Conservation (phyloP, 805 yeast species). For the Sugiyamaella marilandica region DNA sequence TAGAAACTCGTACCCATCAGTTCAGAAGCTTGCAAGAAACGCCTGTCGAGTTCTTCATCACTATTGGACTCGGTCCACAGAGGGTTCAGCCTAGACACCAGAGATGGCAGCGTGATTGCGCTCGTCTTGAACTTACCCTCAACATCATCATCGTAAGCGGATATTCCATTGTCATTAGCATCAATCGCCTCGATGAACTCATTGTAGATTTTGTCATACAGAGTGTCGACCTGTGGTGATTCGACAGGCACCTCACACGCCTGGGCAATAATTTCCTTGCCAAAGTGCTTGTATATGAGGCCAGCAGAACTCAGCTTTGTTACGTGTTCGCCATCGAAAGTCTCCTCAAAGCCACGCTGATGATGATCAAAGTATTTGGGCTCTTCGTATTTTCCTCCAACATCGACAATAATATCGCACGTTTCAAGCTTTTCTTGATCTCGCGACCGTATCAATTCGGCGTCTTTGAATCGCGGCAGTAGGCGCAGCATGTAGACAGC, state of each 20-base stretch:
- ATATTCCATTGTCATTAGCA: conserved; percentile 93
- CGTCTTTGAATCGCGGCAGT: conserved; percentile 61
- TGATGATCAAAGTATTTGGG: conserved; percentile 90
- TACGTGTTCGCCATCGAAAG: conserved; percentile 55
- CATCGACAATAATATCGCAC: conserved; percentile 92
- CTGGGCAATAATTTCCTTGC: conserved; percentile 40
- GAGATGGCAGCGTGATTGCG: conserved; percentile 69
- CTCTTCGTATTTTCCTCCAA: conserved; percentile 85
- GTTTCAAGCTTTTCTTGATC: conserved; percentile 75
- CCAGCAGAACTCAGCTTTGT: conserved; percentile 95
- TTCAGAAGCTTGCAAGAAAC: conserved; percentile 64
- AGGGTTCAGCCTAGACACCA: conserved; percentile 80
- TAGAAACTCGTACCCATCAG: conserved; percentile 81
- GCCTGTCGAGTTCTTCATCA: conserved; percentile 54
- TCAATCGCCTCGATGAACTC: conserved; percentile 89
- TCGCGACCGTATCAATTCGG: conserved; percentile 77
- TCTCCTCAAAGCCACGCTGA: conserved; percentile 82
- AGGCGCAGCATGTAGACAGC: conserved; percentile 82
- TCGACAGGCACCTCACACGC: conserved; percentile 40
- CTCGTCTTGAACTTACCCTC: conserved; percentile 65
- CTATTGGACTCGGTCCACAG: conserved; percentile 72
- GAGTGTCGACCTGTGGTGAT: conserved; percentile 47
- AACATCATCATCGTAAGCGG: conserved; percentile 55
- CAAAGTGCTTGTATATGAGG: conserved; percentile 66
- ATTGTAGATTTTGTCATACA: conserved; percentile 73